Evolutionary conservation across 164 flowering plant species (phyloP).

Genomic region (Akebia trifoliata): DNA sequence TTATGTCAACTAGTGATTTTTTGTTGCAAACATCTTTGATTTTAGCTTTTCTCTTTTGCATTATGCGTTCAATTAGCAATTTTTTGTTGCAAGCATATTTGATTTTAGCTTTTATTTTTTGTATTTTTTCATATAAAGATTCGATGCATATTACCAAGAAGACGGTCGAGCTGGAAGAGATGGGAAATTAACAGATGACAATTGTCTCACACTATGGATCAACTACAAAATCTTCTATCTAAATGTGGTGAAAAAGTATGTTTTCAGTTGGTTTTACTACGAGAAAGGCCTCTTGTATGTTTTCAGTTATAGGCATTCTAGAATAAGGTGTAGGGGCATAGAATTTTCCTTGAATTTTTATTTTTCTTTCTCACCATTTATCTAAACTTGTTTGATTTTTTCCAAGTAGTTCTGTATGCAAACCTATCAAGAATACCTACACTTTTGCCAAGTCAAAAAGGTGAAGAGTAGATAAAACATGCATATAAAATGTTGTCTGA

Average conservation of each 20-base stretch:
- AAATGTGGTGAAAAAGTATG: not conserved
- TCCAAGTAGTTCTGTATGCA: conserved; percentile 63
- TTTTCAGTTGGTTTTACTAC: no score
- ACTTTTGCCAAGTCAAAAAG: conserved; percentile 76
- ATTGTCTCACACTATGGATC: not conserved
- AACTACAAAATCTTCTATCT: not conserved
- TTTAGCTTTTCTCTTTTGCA: not conserved
- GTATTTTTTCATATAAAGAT: conserved; percentile 51
- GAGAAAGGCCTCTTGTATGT: no score
- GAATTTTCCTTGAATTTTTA: not conserved
- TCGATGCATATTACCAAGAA: conserved; percentile 97
- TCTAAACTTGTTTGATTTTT: conserved; percentile 10
- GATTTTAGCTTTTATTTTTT: no score
- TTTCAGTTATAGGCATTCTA: not conserved
- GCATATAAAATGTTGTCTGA: conserved; percentile 82
- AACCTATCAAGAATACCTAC: conserved; percentile 65
- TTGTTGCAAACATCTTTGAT: not conserved
- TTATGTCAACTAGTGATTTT: no score
- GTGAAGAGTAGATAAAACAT: conserved; percentile 66
- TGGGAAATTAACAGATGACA: conserved; percentile 64
- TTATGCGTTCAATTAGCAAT: no score
- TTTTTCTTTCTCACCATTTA: not conserved
- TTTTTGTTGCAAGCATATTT: no score
- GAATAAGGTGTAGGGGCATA: not conserved
- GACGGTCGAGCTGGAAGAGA: conserved; percentile 99